Evolutionary conservation across 768 basidiomycete genomes (phyloP), one percentile per base, ranked within the genome.

Genomic region (Chalciporus piperatus): DNA sequence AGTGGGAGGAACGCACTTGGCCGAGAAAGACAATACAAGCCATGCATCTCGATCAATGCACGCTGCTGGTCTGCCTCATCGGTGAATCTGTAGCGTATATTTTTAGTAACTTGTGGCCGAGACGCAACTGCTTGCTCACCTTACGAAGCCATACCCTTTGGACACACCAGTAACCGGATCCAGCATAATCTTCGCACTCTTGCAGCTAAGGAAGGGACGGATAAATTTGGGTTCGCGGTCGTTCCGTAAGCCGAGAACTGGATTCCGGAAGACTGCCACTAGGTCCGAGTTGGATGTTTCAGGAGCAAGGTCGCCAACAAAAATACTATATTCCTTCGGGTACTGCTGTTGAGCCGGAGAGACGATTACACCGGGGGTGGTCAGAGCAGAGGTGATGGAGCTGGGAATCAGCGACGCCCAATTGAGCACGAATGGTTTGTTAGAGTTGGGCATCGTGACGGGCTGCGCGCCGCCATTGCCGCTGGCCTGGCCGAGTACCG

Each of bases 281-380:
- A 96, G 75, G 67, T 97, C 93, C n/a, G 89, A 89, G 70, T 96
- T 94, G 59, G 90, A 92, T 6, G 91, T 91, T 70, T 94, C 92
- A 10, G 92, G 88, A 3, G 92, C 92, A 40, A 97, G 79, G 70
- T 97, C 93, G 40, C 93, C 93, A 3, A 96, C 93, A 61, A 97
- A 97, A 48, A 97, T 92, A 69, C 89, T 92, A 66, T 88, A 95
- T 71, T 96, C 94, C 68, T 86, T 91, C 32, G 83, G 81, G 56
- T 80, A 87, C 65, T 83, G 85, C 49, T 81, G 80, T 48, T 75
- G 73, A 8, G 70, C 45, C 14, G 63, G 64, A 12, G 72, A 61
- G 13, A 65, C 56, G 50, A 57, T 51, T 11, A 52, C 50, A 19
- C 58, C 52, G 35, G 71, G 63, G 48, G 73, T 55, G 4, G 68